Base-by-base conservation (phyloP, 192 early-diverging fungal genomes). In the Umbelopsis isabellina region DNA sequence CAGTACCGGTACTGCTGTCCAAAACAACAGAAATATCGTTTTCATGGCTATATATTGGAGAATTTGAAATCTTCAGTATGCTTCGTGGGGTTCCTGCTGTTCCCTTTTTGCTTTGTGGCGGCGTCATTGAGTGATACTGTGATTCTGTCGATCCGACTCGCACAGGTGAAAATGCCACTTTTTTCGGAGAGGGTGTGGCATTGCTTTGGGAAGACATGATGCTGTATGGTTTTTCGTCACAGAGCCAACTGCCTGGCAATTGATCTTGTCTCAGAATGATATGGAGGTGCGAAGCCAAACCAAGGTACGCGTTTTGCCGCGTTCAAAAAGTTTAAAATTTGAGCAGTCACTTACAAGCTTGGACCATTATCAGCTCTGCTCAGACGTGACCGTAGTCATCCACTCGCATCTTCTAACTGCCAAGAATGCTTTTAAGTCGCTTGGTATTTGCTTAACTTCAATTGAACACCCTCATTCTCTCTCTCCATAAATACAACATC, bases 81-180 rank as follows among this genome's bases (percentile, higher is more conserved):
- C 55, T 61, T 25, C 55, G 21, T 15, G 55, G 55, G 13, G 55
- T 13, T 7, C 27, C 30, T 27, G 27, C 13, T 61, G 18, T 33
- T 35, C 30, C 55, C 7, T 35, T n/a, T 35, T 41, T 41, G 37
- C 10, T 41, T 5, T 25, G 33, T 35, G 55, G 55, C n/a, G 55
- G 55, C 2, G 55, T 61, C 5, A 25, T 30, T 18, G 55, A 25
- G 18, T 30, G 27, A 35, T 13, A 35, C 30, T 61, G 55, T 11
- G 55, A 15, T 18, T 61, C 25, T 5, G 55, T 13, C 27, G 55
- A 30, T n/a, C 55, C 55, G 4, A 61, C 27, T 13, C 55, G 25
- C 18, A 61, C 55, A 35, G 55, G 55, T 35, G 55, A 61, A 35
- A 61, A 61, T 61, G 55, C 55, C 21, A 61, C 55, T 30, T 61